Evolutionary conservation across 176 grass and related monocot genomes (phyloP).

Genomic region (Panicum miliaceum): DNA sequence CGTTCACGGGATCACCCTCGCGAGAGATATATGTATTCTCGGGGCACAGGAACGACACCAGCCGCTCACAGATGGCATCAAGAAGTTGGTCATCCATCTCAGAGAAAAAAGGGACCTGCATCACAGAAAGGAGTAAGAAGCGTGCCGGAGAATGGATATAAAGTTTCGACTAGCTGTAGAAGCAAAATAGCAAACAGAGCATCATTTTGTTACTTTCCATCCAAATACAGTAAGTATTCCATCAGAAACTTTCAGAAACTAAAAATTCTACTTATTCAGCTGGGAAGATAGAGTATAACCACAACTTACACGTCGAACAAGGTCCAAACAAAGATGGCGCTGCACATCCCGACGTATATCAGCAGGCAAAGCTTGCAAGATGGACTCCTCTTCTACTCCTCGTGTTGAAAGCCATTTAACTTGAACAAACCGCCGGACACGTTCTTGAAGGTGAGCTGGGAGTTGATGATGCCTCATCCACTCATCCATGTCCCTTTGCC

Average conservation of each 20-base stretch:
- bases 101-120: slow-evolving; percentile 93
- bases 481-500: slow-evolving; percentile 83
- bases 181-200: background rate
- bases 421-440: slow-evolving; percentile 87
- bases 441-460: slow-evolving; percentile 67
- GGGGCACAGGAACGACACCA: slow-evolving; percentile 78
- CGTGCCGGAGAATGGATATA: background rate
- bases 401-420: slow-evolving; percentile 93
- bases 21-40: slow-evolving; percentile 87
- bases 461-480: slow-evolving; percentile 95
- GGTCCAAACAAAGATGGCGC: slow-evolving; percentile 91
- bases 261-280: slow-evolving; percentile 7
- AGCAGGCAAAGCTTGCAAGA: slow-evolving; percentile 78
- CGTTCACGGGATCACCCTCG: slow-evolving; percentile 89
- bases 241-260: slow-evolving; percentile 16
- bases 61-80: slow-evolving; percentile 82
- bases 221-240: background rate
- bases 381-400: slow-evolving; percentile 90
- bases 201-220: background rate
- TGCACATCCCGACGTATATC: slow-evolving; percentile 93
- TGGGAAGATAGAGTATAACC: background rate
- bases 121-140: slow-evolving; percentile 10
- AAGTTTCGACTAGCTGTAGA: background rate
- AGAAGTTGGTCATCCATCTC: slow-evolving; percentile 93
- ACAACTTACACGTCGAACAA: slow-evolving; percentile 85